Evolutionary conservation across 1,139 yeast species (phyloP).

Genomic region (Yamadazyma jaroonii): DNA sequence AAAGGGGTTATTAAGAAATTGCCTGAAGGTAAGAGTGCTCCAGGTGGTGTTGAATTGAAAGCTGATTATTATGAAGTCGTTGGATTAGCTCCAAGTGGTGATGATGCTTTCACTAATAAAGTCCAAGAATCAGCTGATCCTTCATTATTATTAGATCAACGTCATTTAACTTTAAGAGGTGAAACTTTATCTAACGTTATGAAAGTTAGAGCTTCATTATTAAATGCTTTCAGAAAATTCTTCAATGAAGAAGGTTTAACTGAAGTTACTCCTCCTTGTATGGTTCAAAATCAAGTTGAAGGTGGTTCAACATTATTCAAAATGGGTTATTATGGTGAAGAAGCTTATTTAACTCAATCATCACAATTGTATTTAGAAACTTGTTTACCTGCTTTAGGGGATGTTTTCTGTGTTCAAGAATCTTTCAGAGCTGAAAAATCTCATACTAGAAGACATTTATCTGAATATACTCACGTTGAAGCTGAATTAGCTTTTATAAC

Average conservation of each 20-base stretch:
- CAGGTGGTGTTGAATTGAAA: slow-evolving; percentile 93
- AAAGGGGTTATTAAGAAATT: slow-evolving; percentile 79
- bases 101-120: slow-evolving; percentile 91
- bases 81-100: slow-evolving; percentile 96
- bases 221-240: slow-evolving; percentile 72
- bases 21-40: slow-evolving; percentile 96
- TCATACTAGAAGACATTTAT: slow-evolving; percentile 96
- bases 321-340: slow-evolving; percentile 94
- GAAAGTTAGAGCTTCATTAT: slow-evolving; percentile 86
- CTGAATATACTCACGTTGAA: slow-evolving; percentile 97
- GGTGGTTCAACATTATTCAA: slow-evolving; percentile 97
- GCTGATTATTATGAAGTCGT: slow-evolving; percentile 87
- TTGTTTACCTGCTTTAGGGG: slow-evolving; percentile 93
- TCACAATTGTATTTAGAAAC: slow-evolving; percentile 97
- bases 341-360: slow-evolving; percentile 94
- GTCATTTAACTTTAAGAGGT: slow-evolving; percentile 94
- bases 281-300: slow-evolving; percentile 99
- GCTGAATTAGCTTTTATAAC: slow-evolving; percentile 85
- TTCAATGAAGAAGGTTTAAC: slow-evolving; percentile 70
- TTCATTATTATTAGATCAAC: slow-evolving; percentile 84
- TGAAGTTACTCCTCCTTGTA: slow-evolving; percentile 98
- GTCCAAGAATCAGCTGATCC: slow-evolving; percentile 95
- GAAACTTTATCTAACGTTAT: slow-evolving; percentile 91
- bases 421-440: slow-evolving; percentile 99
- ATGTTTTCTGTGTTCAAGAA: slow-evolving; percentile 96